Evolutionary conservation across 805 yeast species (phyloP), one percentile per base, ranked within the genome.

Genomic region (Ogataea henricii): DNA sequence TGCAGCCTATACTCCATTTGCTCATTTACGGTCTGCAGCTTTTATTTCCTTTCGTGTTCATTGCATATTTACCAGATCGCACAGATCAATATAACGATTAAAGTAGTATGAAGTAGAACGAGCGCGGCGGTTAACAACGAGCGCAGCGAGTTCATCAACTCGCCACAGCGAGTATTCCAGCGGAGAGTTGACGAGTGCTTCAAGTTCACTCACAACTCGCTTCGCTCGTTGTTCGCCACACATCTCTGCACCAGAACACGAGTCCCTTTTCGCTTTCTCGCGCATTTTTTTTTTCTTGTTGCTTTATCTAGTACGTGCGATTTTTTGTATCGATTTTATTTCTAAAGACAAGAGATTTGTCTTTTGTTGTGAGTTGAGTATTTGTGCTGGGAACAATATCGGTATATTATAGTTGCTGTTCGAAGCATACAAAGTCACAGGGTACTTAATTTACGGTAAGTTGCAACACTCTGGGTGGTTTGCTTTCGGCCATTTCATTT

Each of bases 371-470:
- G 37, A 27, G 23, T 22, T 36, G 40, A 36, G 26, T 36, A 22
- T 36, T 39, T 39, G 42, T 39, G 42, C 42, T 39, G 42, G 42
- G 33, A 39, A 39, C 42, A 39, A 39, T 39, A 39, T 39, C 42
- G 42, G 42, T 39, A 39, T 39, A 39, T 39, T 9, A 26, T 39
- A 39, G 42, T 39, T 39, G 42, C 42, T 39, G 42, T 39, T 39
- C 42, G 33, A 39, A 39, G 42, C 42, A 39, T 39, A 26, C 42
- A 39, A 16, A 40, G 36, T 40, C 35, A 21, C 29, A 40, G 21
- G 22, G 26, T 12, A 29, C 43, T 40, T 40, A 40, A 40, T 40
- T 30, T 14, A 40, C 36, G 43, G 43, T 40, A 40, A 40, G 43
- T 40, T 18, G 9, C 14, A 4, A 4, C 18, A 13, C n/a, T 14